Percentiles rank a stretch among this genome's conserved stretches.
phyloP scores from a whole-genome alignment of 768 basidiomycete species.

The Pisolithus microcarpus region DNA sequence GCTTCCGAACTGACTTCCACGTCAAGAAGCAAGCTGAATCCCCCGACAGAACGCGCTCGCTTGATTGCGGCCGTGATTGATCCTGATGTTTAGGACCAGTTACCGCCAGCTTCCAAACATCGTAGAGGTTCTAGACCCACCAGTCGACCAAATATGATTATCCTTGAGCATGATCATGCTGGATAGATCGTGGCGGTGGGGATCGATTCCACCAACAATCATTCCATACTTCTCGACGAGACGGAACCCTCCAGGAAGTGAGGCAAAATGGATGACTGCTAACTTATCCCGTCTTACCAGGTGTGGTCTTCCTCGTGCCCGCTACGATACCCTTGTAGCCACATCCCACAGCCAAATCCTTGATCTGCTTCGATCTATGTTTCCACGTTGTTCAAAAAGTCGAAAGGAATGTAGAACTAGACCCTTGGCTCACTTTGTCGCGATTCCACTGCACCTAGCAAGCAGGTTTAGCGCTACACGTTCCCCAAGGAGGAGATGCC shows the following conservation, averaged over 20 bases:
- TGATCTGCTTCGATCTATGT: constrained; percentile 71
- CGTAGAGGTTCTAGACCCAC: constrained; percentile 31
- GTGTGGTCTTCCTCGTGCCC: constrained; percentile 96
- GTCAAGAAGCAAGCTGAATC: constrained; percentile 86
- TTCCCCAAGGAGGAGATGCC: constrained; percentile 86
- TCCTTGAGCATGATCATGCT: constrained; percentile 99
- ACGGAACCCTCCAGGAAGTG: constrained; percentile 62
- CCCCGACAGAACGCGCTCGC: constrained; percentile 82
- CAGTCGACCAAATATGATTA: constrained; percentile 97
- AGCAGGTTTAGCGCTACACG: constrained; percentile 88
- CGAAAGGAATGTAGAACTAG: neutral
- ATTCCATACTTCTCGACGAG: constrained; percentile 98
- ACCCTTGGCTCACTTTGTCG: constrained; percentile 65
- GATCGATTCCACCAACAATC: constrained; percentile 94
- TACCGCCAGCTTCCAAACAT: neutral
- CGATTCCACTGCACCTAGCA: constrained; percentile 94
- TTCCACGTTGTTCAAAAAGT: neutral
- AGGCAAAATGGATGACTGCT: neutral
- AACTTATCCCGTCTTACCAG: constrained; percentile 38
- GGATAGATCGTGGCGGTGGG: constrained; percentile 93
- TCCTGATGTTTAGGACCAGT: constrained; percentile 37
- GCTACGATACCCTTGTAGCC: constrained; percentile 88
- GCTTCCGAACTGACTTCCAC: constrained; percentile 86
- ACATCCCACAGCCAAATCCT: constrained; percentile 65
- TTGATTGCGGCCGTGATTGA: constrained; percentile 86